Evolutionary conservation across 164 flowering plant genomes (phyloP), one percentile per base, ranked within the genome.

Genomic region (Aristolochia californica): DNA sequence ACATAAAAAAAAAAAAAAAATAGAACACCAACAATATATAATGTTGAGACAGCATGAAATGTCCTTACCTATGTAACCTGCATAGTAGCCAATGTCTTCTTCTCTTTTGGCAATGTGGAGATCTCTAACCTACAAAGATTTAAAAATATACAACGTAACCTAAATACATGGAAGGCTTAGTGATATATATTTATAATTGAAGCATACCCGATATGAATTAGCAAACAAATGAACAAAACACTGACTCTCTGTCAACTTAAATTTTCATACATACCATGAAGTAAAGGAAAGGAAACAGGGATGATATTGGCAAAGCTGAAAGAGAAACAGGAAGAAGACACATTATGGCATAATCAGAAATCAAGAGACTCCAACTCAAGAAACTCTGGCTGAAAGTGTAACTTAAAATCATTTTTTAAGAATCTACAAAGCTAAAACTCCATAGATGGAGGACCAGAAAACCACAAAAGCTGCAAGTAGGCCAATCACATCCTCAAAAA

Each of bases 81-180:
- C 93, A 72, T 85, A 88, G 56, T 57, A 83, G 17, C 88, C 82
- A 60, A 88, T 82, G 61, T 88, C 96, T 74, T 88, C 86, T 56
- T 72, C 90, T 54, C 63, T 72, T 65, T 83, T 60, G 17, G 90
- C 84, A 59, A 88, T 79, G 53, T 75, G 62, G 53, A 88, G 79
- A 60, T 88, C 96, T 56, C 81, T 75, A 30, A 88, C 60, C 96
- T 88, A 74, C 40, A 43, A 73, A 48, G 47, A 62, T 1, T 51
- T 22, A 51, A n/a, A 51, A 22, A 47, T n/a, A 47, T 16, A n/a
- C 16, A 45, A n/a, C n/a, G n/a, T 2, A 11, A 14, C 48, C 12
- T 45, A 7, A 8, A 34, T 34, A 34, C 40, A 7, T 34, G 7
- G 40, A 34, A 34, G 7, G 10, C 10, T 7, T 34, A 34, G 10